Base-by-base conservation (phyloP, 2,329 filamentous ascomycete genomes). In the Calonectria pauciramosa region DNA sequence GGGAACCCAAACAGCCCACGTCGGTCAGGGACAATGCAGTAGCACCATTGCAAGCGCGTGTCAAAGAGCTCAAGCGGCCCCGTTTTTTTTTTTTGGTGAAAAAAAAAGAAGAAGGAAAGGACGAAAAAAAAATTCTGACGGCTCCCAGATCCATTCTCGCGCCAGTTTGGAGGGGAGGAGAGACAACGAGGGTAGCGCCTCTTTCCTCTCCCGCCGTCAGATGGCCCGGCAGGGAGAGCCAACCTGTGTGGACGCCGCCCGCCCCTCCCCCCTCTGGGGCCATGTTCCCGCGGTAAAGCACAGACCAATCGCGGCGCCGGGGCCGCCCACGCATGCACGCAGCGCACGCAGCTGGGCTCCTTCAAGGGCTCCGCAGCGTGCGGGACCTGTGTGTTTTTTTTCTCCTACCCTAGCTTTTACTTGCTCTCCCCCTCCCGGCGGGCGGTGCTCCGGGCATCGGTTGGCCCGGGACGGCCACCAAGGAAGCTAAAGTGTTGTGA, bases 261-360 rank as follows among this genome's bases (percentile, higher is more conserved):
- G 16, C 34, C 38, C 34, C 56, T 38, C 56, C 56, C 32, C 30
- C 32, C 16, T 38, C 30, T 28, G 14, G 34, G 9, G 16, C 34
- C 36, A 23, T 26, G 26, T 20, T 38, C 34, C 56, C 56, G 56
- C 56, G 56, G 56, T 54, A 67, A 56, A 73, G 59, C 59, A 32
- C 60, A 69, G 66, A 64, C 79, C 79, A 81, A 81, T 81, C 71
- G 77, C 73, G 63, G 75, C 41, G 30, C 70, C 68, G 69, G 71
- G 68, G 79, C 72, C 68, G 68, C 70, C 68, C 78, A 81, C 72
- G 75, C 77, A 76, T 64, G 72, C 75, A 73, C 79, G 77, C 76
- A 59, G 66, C 26, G 56, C 71, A 69, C 65, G 64, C 38, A 63
- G 8, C 34, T 36, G 54, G 54, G 44, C 44, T 44, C 16, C 18